Evolutionary conservation across 495 filamentous ascomycete genomes (phyloP).

Genomic region (Penicillium antarcticum): DNA sequence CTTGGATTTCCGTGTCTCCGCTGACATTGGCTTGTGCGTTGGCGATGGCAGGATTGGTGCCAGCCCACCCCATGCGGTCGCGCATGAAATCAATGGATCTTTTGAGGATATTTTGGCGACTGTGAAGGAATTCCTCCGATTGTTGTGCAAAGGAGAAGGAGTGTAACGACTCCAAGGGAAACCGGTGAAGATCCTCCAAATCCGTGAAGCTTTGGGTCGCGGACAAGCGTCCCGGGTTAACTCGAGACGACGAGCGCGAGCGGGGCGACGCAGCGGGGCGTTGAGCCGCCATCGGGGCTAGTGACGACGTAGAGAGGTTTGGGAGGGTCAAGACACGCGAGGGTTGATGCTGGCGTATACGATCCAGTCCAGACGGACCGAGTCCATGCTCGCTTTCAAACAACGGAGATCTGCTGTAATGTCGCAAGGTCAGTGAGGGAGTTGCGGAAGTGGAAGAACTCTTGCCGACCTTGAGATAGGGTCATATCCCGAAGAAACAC

Average conservation of each 20-base stretch:
- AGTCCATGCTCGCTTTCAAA: conserved; percentile 62
- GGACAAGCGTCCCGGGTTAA: conserved; percentile 54
- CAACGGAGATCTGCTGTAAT: conserved; percentile 57
- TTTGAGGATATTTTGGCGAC: conserved; percentile 88
- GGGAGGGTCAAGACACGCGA: conserved; percentile 63
- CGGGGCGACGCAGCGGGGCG: conserved; percentile 61
- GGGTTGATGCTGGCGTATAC: conserved; percentile 83
- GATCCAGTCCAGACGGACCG: conserved; percentile 74
- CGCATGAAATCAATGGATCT: conserved; percentile 96
- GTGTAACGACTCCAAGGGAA: conserved; percentile 93
- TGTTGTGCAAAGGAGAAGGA: conserved; percentile 98
- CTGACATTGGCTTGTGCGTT: conserved; percentile 77
- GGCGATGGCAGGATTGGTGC: conserved; percentile 59
- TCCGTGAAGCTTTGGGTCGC: conserved; percentile 65
- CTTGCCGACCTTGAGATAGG: conserved; percentile 38
- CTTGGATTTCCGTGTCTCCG: conserved; percentile 83
- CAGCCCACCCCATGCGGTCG: conserved; percentile 82
- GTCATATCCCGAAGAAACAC: conserved; percentile 41
- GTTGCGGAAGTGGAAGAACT: conserved; percentile 26
- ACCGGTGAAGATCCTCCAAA: conserved; percentile 84
- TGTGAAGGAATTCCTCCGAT: conserved; percentile 87
- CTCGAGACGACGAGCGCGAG: conserved; percentile 49
- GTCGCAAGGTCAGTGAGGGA: conserved; percentile 28
- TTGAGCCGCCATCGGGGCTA: conserved; percentile 44
- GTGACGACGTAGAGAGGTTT: conserved; percentile 61